A percentile compares a stretch with the other conserved stretches of the same genome.
phyloP scores from a whole-genome alignment of 768 basidiomycete genomes.

The Asterophora parasitica region DNA sequence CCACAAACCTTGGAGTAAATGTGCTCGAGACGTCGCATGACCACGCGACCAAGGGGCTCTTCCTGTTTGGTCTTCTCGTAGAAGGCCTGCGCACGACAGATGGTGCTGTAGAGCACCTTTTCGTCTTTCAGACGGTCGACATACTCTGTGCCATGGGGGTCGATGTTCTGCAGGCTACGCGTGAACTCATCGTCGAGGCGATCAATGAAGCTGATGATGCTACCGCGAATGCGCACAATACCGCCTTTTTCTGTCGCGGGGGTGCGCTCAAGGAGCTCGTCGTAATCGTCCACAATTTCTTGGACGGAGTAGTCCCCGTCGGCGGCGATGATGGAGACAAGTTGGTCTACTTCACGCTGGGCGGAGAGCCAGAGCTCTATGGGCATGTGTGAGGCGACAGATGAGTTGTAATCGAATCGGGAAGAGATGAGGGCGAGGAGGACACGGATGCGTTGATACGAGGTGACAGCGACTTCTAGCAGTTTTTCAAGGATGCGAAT shows the following conservation, averaged over 20 bases:
- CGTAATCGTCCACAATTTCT: constrained; percentile 85
- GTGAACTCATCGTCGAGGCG: constrained; percentile 98
- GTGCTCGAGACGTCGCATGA: constrained; percentile 95
- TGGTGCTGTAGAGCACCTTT: constrained; percentile 87
- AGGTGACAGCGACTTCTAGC: constrained; percentile 76
- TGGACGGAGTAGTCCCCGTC: constrained; percentile 81
- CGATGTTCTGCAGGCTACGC: constrained; percentile 93
- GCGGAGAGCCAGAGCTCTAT: constrained; percentile 87
- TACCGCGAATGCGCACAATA: constrained; percentile 85
- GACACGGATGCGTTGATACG: constrained; percentile 93
- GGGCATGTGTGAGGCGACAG: constrained; percentile 83
- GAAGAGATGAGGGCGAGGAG: constrained; percentile 91
- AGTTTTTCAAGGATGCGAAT: constrained; percentile 86
- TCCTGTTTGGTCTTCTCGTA: constrained; percentile 78
- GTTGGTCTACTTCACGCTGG: constrained; percentile 82
- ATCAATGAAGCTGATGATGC: constrained; percentile 94
- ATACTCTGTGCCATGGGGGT: constrained; percentile 98
- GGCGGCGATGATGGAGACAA: constrained; percentile 71
- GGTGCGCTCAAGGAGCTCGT: constrained; percentile 79
- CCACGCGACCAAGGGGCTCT: constrained; percentile 79
- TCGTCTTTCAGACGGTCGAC: constrained; percentile 96
- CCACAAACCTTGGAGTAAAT: constrained; percentile 89
- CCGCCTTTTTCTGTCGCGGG: constrained; percentile 71
- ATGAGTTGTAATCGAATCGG: constrained; percentile 95
- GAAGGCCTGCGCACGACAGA: constrained; percentile 87